Percentiles rank a stretch among this genome's conserved stretches.
phyloP scores from a whole-genome alignment of 108 stramenopile genomes.

The Skeletonema marinoi region DNA sequence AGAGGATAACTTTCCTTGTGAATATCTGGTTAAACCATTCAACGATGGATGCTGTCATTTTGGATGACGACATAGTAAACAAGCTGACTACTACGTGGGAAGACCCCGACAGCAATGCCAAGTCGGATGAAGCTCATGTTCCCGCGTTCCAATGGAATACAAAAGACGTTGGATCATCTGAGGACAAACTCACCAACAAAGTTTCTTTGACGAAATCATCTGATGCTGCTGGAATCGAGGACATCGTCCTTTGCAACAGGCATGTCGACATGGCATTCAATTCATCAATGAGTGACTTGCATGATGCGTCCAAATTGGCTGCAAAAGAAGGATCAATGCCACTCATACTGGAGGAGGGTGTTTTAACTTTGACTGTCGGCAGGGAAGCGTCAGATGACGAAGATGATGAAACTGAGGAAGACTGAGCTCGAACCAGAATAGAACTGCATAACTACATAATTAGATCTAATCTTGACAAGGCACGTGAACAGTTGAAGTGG shows the following conservation, averaged over 20 bases:
- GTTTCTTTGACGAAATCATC: constrained; percentile 15
- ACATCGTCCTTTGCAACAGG: constrained; percentile 73
- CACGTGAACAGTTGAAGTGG: no score
- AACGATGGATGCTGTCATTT: constrained; percentile 72
- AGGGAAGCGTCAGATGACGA: constrained; percentile 46
- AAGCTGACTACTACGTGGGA: constrained; percentile 65
- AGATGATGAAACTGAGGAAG: constrained; percentile 40
- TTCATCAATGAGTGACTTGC: constrained; percentile 65
- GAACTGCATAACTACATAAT: neutral
- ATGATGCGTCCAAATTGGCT: constrained; percentile 44
- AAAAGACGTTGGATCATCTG: constrained; percentile 16
- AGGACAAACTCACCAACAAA: constrained; percentile 40
- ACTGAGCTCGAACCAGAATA: constrained; percentile 8
- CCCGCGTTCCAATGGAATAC: constrained; percentile 60
- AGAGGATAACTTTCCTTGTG: constrained; percentile 88
- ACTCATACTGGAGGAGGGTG: constrained; percentile 52
- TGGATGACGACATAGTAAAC: constrained; percentile 70
- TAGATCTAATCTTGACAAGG: no score
- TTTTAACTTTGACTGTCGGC: constrained; percentile 58
- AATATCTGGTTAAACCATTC: constrained; percentile 92
- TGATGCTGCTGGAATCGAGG: constrained; percentile 76
- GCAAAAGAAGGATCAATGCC: constrained; percentile 24
- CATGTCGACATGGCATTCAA: constrained; percentile 62
- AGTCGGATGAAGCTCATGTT: constrained; percentile 31
- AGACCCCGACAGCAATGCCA: constrained; percentile 15